Base-by-base conservation (phyloP, 768 basidiomycete genomes). In the Calvatia gigantea region DNA sequence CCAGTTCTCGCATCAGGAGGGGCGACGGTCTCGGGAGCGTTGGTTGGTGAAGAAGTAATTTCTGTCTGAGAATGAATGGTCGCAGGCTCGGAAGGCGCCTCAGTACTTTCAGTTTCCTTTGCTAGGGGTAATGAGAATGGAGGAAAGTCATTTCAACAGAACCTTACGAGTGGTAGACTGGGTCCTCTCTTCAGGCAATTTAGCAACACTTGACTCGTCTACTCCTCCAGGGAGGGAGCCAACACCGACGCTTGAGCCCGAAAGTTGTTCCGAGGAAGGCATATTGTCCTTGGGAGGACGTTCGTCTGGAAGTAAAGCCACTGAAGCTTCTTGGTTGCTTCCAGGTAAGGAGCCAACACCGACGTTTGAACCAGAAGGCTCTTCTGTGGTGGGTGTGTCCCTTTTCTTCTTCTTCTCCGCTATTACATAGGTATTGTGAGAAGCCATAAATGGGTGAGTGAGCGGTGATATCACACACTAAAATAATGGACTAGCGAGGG, bases 341-440 rank as follows among this genome's bases (percentile, higher is more conserved):
- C 81, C 81, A 5, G 80, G 81, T 4, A 83, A 67, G 1, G 79
- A 74, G 14, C 81, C 81, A 1, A 79, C 75, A 12, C 81, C 80
- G 0, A 65, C 67, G 0, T 58, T 60, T 1, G 75, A 70, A 23
- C 61, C 25, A 39, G 25, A 39, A 6, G 27, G 23, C 12, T 15
- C 15, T 31, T 35, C 28, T 6, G 6, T 46, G n/a, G n/a, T n/a
- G n/a, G n/a, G n/a, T n/a, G n/a, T n/a, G 21, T 42, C 17, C 0
- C 12, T 23, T 11, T 21, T 11, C 17, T 25, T 42, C 9, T 23
- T 21, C 25, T 12, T 21, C 21, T 12, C 41, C 11, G 14, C 44
- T 27, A 28, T 46, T 4, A 31, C 28, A 31, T 15, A 28, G 44
- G 8, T 17, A 14, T 4, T 0, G 41, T 46, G 44, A 46, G 43